phyloP scores from a whole-genome alignment of 148 eudicot species.

The Polygonum aviculare region DNA sequence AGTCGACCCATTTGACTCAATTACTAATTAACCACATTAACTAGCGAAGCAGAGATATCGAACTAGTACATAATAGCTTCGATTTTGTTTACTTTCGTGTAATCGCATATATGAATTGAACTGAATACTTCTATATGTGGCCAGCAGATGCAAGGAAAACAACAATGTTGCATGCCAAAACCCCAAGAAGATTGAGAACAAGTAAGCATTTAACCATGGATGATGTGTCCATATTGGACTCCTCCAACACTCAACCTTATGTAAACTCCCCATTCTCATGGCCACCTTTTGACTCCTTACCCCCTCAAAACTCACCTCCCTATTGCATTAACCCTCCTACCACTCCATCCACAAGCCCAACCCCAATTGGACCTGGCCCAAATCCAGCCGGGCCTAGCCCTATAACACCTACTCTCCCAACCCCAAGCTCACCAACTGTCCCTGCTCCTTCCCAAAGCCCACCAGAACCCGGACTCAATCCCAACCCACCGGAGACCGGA shows the following conservation, averaged over 20 bases:
- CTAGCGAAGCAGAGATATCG: no score
- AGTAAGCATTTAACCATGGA: neutral
- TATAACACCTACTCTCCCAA: neutral
- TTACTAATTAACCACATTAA: no score
- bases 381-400: neutral
- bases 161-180: neutral
- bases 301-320: slow-evolving; percentile 9
- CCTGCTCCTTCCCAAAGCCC: slow-evolving; percentile 15
- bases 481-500: slow-evolving; percentile 16
- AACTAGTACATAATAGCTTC: neutral
- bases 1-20: neutral
- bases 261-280: slow-evolving; percentile 10
- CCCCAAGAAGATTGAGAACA: neutral
- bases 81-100: no score
- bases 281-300: slow-evolving; percentile 10
- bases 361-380: neutral
- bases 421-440: slow-evolving; percentile 17
- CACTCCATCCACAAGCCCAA: slow-evolving; percentile 2
- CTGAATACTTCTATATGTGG: neutral
- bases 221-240: neutral
- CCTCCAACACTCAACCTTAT: slow-evolving; percentile 8
- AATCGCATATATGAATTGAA: neutral
- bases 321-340: slow-evolving; percentile 3
- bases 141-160: slow-evolving; percentile 11
- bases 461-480: slow-evolving; percentile 6